phyloP scores from a whole-genome alignment of 495 filamentous ascomycete genomes.

The Neurospora sp. region DNA sequence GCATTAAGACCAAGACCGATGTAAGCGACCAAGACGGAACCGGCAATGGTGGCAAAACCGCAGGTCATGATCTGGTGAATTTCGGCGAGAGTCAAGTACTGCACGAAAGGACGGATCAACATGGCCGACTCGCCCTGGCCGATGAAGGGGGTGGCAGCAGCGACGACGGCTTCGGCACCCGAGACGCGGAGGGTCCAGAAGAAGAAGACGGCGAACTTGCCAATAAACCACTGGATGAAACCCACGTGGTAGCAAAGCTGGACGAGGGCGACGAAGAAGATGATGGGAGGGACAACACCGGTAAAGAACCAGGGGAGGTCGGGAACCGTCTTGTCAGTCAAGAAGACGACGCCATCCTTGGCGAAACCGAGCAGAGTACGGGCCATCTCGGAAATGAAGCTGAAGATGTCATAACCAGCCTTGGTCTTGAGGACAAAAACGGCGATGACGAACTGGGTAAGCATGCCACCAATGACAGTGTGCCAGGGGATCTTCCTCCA shows the following conservation, averaged over 20 bases:
- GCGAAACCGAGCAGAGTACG: conserved; percentile 63
- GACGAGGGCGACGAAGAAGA: conserved; percentile 86
- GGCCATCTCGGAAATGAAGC: conserved; percentile 66
- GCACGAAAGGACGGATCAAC: conserved; percentile 78
- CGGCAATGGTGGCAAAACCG: conserved; percentile 52
- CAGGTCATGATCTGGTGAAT: conserved; percentile 87
- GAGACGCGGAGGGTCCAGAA: conserved; percentile 85
- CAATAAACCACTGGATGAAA: conserved; percentile 76
- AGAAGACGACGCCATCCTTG: conserved; percentile 55
- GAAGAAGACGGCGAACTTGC: conserved; percentile 80
- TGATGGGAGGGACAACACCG: conserved; percentile 67
- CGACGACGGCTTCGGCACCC: conserved; percentile 86
- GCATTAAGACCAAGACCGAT: conserved; percentile 70
- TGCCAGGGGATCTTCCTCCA: conserved; percentile 69
- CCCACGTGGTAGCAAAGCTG: conserved; percentile 72
- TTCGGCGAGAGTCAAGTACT: conserved; percentile 73
- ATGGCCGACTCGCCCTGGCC: conserved; percentile 90
- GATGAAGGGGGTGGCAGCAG: conserved; percentile 89
- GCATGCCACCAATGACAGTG: conserved; percentile 78
- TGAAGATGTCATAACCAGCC: conserved; percentile 77
- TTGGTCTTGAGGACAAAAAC: conserved; percentile 75
- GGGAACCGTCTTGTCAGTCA: conserved; percentile 45
- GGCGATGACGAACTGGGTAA: conserved; percentile 77
- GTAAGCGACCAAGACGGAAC: conserved; percentile 71
- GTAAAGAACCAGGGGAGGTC: conserved; percentile 55